These are phyloP conservation scores for Dothistroma septosporum DNA, from an alignment of 2,329 filamentous ascomycete species.

Conservation along the genomic window DNA sequence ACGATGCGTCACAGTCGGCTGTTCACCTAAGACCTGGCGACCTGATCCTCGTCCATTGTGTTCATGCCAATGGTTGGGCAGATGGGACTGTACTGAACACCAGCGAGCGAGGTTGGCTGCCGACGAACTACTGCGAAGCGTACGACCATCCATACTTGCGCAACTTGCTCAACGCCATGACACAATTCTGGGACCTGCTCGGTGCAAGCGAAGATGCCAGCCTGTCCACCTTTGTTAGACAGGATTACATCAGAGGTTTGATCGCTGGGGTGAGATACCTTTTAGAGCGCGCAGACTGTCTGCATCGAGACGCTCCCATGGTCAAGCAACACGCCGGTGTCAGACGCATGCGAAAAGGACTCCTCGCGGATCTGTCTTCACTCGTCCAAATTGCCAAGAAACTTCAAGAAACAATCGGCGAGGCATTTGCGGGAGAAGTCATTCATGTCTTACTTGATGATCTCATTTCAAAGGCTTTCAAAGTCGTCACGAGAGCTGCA, in stretches of 20 bases:
- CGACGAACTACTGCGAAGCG: slow-evolving; percentile 95
- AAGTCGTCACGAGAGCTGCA: slow-evolving; percentile 86
- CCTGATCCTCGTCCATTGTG: slow-evolving; percentile 87
- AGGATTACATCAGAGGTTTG: slow-evolving; percentile 90
- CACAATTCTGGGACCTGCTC: slow-evolving; percentile 89
- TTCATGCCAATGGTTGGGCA: slow-evolving; percentile 97
- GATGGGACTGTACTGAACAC: slow-evolving; percentile 86
- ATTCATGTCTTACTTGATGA: slow-evolving; percentile 80
- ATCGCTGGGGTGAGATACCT: slow-evolving; percentile 90
- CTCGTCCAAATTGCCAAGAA: slow-evolving; percentile 85
- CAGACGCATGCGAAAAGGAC: slow-evolving; percentile 75
- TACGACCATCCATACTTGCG: slow-evolving; percentile 88
- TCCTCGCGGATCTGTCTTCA: slow-evolving; percentile 83
- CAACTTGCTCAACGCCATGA: slow-evolving; percentile 76
- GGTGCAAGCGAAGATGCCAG: slow-evolving; percentile 63
- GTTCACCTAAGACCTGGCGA: slow-evolving; percentile 86
- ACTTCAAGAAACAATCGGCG: slow-evolving; percentile 68
- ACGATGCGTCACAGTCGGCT: slow-evolving; percentile 58
- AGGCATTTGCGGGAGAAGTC: slow-evolving; percentile 50
- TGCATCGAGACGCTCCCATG: slow-evolving; percentile 73
- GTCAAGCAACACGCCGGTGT: slow-evolving; percentile 73
- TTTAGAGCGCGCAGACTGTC: slow-evolving; percentile 79
- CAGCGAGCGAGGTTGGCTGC: slow-evolving; percentile 87
- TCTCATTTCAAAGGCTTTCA: slow-evolving; percentile 89
- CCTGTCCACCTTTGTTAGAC: slow-evolving; percentile 75